phyloP scores from a whole-genome alignment of 2,329 filamentous ascomycete species.

The Diaporthe citriasiana region DNA sequence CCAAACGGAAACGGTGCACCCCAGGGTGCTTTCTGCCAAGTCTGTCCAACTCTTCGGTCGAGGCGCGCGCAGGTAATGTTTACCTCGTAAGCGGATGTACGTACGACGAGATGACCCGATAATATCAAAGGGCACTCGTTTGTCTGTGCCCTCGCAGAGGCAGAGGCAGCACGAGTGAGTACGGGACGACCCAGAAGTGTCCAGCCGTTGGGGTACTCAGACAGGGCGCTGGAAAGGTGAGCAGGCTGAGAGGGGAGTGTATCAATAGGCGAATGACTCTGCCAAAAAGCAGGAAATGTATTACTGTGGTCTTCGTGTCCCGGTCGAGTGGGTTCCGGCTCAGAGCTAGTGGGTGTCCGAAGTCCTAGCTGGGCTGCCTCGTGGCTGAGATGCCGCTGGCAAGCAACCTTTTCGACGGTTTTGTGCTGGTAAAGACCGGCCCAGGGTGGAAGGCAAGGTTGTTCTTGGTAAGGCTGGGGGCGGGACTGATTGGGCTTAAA shows the following conservation, averaged over 20 bases:
- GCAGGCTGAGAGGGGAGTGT: conserved; percentile 16
- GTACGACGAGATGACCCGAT: neutral
- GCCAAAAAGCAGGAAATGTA: conserved; percentile 10
- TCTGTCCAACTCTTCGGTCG: conserved; percentile 1
- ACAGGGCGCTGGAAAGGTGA: neutral
- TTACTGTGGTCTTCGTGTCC: too few relatives aligned
- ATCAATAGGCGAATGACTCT: conserved; percentile 5
- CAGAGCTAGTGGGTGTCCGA: neutral
- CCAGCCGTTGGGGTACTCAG: neutral
- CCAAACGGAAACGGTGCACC: conserved; percentile 5
- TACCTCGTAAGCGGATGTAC: neutral
- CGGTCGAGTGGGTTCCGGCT: neutral
- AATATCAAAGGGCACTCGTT: neutral
- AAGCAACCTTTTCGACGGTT: neutral
- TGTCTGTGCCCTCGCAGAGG: neutral
- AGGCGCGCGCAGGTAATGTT: neutral
- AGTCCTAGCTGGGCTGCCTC: neutral
- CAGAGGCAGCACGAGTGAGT: neutral
- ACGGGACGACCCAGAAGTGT: neutral
- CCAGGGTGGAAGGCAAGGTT: conserved; percentile 8
- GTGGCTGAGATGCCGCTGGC: conserved; percentile 6
- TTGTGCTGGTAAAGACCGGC: neutral
- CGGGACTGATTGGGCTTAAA: neutral
- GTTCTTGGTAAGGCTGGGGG: conserved; percentile 28
- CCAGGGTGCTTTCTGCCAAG: neutral